Conservation (phyloP, 345 rosid species). For the Salix exigua region DNA sequence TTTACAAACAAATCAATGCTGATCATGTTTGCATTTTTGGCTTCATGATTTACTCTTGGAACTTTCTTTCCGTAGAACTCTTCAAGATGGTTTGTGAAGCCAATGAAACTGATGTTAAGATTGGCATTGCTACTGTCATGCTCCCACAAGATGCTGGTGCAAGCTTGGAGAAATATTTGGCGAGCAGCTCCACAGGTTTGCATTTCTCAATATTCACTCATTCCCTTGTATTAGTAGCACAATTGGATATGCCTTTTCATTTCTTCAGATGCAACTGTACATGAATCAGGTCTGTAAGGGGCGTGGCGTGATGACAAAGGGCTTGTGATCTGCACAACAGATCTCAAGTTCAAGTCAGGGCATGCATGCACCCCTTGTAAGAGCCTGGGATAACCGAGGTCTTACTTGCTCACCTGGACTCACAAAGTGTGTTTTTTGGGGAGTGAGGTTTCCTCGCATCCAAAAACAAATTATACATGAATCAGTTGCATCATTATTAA, state of each 20-base stretch:
- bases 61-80: conserved; percentile 55
- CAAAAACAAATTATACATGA: not conserved
- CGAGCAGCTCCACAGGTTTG: conserved; percentile 39
- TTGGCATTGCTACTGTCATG: conserved; percentile 81
- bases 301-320: too few relatives aligned
- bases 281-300: not conserved
- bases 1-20: not conserved
- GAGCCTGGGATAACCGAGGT: too few relatives aligned
- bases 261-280: conserved; percentile 4
- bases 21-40: not conserved
- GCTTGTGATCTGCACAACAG: too few relatives aligned
- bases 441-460: too few relatives aligned
- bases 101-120: conserved; percentile 60
- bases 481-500: not conserved
- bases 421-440: too few relatives aligned
- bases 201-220: conserved; percentile 2
- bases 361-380: too few relatives aligned
- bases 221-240: not conserved
- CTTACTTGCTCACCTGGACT: too few relatives aligned
- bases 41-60: conserved; percentile 12
- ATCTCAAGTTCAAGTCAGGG: too few relatives aligned
- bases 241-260: not conserved
- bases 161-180: conserved; percentile 40
- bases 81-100: conserved; percentile 94
- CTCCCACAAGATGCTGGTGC: conserved; percentile 92